Conservation (phyloP, 2,329 filamentous ascomycete species). For the Trichoderma simmonsii region DNA sequence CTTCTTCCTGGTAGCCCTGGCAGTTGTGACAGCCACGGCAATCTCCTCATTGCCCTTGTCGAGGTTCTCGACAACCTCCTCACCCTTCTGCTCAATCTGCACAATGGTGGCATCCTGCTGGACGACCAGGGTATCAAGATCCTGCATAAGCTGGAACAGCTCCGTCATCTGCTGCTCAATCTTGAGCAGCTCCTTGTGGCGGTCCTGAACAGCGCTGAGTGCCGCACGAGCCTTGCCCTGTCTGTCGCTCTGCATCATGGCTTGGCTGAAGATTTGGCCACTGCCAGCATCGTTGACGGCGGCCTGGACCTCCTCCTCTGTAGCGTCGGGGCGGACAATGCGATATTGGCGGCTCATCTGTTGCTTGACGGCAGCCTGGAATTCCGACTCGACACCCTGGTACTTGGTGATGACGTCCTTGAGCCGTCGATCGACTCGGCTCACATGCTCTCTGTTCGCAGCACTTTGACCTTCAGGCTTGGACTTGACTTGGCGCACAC, state of each 20-base stretch:
- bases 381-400: slow-evolving; percentile 75
- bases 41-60: slow-evolving; percentile 84
- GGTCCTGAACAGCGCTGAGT: slow-evolving; percentile 73
- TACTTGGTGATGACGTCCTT: slow-evolving; percentile 79
- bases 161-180: slow-evolving; percentile 89
- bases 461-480: slow-evolving; percentile 70
- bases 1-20: slow-evolving; percentile 78
- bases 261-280: slow-evolving; percentile 83
- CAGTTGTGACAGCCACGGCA: slow-evolving; percentile 75
- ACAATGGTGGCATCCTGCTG: slow-evolving; percentile 79
- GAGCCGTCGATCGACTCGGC: slow-evolving; percentile 73
- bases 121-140: slow-evolving; percentile 80
- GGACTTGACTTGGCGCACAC: slow-evolving; percentile 79
- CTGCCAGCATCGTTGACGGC: slow-evolving; percentile 70
- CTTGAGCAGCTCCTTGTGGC: slow-evolving; percentile 84
- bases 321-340: slow-evolving; percentile 80
- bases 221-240: slow-evolving; percentile 78
- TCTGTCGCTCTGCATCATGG: slow-evolving; percentile 76
- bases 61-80: slow-evolving; percentile 81
- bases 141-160: slow-evolving; percentile 81
- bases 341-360: slow-evolving; percentile 87
- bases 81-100: slow-evolving; percentile 81
- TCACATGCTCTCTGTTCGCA: slow-evolving; percentile 76
- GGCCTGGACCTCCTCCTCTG: slow-evolving; percentile 71
- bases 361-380: slow-evolving; percentile 74